Evolutionary conservation across 768 basidiomycete genomes (phyloP), one percentile per base, ranked within the genome.

Genomic region (Russula brevipes): DNA sequence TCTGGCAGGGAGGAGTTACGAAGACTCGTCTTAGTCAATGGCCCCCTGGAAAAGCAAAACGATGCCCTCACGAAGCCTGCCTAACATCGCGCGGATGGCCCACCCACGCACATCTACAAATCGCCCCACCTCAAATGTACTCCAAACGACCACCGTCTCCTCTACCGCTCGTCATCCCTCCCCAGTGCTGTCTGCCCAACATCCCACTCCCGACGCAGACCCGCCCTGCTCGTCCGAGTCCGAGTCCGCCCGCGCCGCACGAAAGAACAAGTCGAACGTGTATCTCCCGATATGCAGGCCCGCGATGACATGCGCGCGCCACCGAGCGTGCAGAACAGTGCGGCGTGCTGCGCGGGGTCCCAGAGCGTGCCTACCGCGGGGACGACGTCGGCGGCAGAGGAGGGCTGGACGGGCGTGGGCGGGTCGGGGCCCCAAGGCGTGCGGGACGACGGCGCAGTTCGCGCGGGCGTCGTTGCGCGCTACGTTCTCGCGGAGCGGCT

Each of bases 251-350:
- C 66, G 60, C 19, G 77, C 78, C 10, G 70, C 69, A 12, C 73
- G 69, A 46, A 90, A 68, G 72, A 89, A 89, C 7, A 83, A 75
- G 57, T 85, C 79, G 36, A 91, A 78, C 1, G 87, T 85, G 69
- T 88, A 90, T 54, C 87, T 76, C 3, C 88, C 90, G 0, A 89
- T 91, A 68, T 91, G 89, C 57, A 91, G 68, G 0, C 89, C 89
- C 2, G 86, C 86, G 8, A 91, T 79, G 19, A 91, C 70, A 69
- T 89, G 80, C 53, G 83, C 70, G 81, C 36, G 88, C 75, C 60
- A 47, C 73, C 73, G 16, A 91, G 74, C 4, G 86, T 80, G 6
- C 78, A 71, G 42, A 88, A 72, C 57, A 89, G 84, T 9, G 78
- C 66, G 0, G 54, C 65, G 66, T 91, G 89, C 3, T 80, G 66